phyloP scores from a whole-genome alignment of 495 filamentous ascomycete genomes.

The Aspergillus kassunensis region DNA sequence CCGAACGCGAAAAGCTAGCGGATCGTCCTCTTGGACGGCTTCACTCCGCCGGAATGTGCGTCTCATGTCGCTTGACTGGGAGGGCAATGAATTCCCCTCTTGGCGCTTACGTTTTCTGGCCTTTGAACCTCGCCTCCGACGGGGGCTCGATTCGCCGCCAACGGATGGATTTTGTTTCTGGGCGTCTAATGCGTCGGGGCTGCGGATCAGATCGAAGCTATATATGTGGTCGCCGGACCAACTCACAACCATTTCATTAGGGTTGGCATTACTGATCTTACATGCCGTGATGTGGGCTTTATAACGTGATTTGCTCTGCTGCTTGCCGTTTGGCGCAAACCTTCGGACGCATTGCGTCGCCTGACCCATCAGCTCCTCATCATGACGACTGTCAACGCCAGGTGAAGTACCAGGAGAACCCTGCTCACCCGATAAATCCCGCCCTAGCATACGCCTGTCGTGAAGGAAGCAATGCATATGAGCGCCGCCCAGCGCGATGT shows the following conservation, averaged over 20 bases:
- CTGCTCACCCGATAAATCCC: constrained; percentile 51
- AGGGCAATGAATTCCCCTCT: constrained; percentile 41
- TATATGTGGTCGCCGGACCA: constrained; percentile 77
- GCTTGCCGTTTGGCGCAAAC: constrained; percentile 61
- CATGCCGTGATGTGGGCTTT: constrained; percentile 72
- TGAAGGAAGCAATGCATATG: constrained; percentile 74
- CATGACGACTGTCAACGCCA: constrained; percentile 32
- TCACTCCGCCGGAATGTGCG: constrained; percentile 38
- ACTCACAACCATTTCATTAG: constrained; percentile 69
- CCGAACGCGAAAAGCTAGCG: constrained; percentile 49
- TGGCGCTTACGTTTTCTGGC: constrained; percentile 57
- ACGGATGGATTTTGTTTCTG: constrained; percentile 14
- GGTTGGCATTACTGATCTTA: constrained; percentile 74
- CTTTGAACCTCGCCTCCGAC: constrained; percentile 33
- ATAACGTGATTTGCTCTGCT: constrained; percentile 47
- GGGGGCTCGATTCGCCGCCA: constrained; percentile 15
- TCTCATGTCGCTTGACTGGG: constrained; percentile 39
- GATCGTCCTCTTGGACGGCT: constrained; percentile 27
- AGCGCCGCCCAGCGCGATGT: constrained; percentile 69
- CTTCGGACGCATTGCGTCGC: constrained; percentile 67
- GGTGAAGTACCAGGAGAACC: constrained; percentile 40
- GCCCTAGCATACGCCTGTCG: constrained; percentile 69
- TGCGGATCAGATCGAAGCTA: constrained; percentile 65
- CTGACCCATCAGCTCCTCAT: constrained; percentile 56
- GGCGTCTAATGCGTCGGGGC: constrained; percentile 51